phyloP scores from a whole-genome alignment of 768 basidiomycete species.

The Lenzites betulinus region DNA sequence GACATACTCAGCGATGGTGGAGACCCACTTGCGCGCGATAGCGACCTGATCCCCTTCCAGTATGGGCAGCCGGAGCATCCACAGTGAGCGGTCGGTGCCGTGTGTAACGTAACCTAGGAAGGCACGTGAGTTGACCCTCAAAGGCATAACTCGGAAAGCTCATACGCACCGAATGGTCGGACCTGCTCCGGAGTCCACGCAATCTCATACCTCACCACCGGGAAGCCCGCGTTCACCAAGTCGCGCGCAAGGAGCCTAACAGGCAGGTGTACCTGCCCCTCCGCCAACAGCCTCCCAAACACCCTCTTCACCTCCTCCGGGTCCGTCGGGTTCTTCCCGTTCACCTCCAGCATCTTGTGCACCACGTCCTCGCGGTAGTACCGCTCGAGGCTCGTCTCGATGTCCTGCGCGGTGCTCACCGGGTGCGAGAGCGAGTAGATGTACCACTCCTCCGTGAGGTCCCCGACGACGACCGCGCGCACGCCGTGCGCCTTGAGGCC shows the following conservation, averaged over 20 bases:
- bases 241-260: constrained; percentile 64
- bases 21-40: constrained; percentile 58
- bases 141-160: too few relatives aligned
- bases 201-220: constrained; percentile 68
- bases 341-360: constrained; percentile 45
- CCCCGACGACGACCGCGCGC: constrained; percentile 63
- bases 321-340: constrained; percentile 40
- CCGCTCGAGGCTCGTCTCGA: constrained; percentile 57
- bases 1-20: constrained; percentile 48
- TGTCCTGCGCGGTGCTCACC: constrained; percentile 49
- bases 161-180: constrained; percentile 53
- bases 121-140: not conserved
- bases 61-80: constrained; percentile 57
- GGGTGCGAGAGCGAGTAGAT: constrained; percentile 73
- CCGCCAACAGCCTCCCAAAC: constrained; percentile 62
- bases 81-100: constrained; percentile 61
- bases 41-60: constrained; percentile 47
- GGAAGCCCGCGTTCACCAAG: constrained; percentile 55
- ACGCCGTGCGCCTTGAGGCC: constrained; percentile 59
- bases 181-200: constrained; percentile 67
- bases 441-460: constrained; percentile 76
- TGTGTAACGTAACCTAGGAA: constrained; percentile 68
- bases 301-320: constrained; percentile 46
- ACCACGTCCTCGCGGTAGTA: constrained; percentile 59
- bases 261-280: constrained; percentile 69